Evolutionary conservation across 169 alveolate genomes (phyloP), one percentile per base, ranked within the genome.

Genomic region (Plasmodium malariae): DNA sequence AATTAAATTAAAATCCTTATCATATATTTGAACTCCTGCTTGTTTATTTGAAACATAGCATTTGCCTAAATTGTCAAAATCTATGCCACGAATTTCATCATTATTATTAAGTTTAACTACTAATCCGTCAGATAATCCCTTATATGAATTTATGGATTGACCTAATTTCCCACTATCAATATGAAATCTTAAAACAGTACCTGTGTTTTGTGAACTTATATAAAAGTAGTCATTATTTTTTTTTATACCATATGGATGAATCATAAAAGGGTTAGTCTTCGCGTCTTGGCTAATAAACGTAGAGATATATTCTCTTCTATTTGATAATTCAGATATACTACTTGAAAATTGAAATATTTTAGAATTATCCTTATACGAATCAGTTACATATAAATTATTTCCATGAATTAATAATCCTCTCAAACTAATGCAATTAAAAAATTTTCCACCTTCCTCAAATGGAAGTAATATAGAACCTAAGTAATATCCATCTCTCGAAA

Each of bases 41-140:
- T 86, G 92, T 69, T 86, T 86, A 86, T 86, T 86, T 19, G 92
- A 40, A 26, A 86, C 92, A 37, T 70, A 86, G 43, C 86, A 86
- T 54, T 59, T 86, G 24, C 80, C 87, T 19, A 59, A 55, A 37
- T 34, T 11, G 34, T 86, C 92, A 43, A 86, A 86, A 70, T 86
- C 92, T 1, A 86, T n/a, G 4, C 92, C 92, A 21, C 92, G 86
- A 17, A 86, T 86, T 86, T 70, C 92, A 40, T 86, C 92, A 86
- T 57, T 69, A n/a, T 55, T 37, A 86, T 70, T 55, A 1, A 86
- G 36, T 72, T 86, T 68, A 26, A 86, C 49, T 26, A 86, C 92
- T 69, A 86, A 43, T 2, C 92, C 92, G 1, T 83, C 40, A 11
- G 86, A 32, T 30, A 30, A 19, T 12, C 55, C 32, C 70, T 69